Conservation (phyloP, 1,139 yeast species). For the Debaryomyces udenii region DNA sequence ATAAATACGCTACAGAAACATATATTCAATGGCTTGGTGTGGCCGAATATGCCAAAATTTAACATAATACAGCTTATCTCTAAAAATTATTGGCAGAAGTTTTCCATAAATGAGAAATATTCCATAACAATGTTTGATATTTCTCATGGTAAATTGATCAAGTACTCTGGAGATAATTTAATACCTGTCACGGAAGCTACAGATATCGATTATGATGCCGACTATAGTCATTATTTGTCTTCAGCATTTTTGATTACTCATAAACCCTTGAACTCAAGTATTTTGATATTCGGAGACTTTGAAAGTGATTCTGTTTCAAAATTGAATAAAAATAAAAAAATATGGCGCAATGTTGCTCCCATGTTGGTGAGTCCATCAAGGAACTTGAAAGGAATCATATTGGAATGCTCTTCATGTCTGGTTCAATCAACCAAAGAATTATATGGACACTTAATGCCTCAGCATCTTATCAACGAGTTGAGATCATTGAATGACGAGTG, state of each 20-base stretch:
- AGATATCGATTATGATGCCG: conserved; percentile 29
- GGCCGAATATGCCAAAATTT: conserved; percentile 71
- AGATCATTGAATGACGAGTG: conserved; percentile 31
- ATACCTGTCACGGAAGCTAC: conserved; percentile 10
- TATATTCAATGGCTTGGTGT: conserved; percentile 71
- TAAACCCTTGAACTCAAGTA: conserved; percentile 26
- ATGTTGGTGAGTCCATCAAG: conserved; percentile 33
- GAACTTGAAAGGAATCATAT: conserved; percentile 54
- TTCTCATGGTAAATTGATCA: conserved; percentile 40
- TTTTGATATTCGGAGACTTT: conserved; percentile 79
- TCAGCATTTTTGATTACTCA: conserved; percentile 59
- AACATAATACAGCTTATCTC: conserved; percentile 30
- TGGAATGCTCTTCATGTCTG: conserved; percentile 75
- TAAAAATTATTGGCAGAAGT: conserved; percentile 20
- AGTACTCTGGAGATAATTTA: conserved; percentile 24
- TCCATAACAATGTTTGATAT: conserved; percentile 34
- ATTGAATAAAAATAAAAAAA: conserved; percentile 41
- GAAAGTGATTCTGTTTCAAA: conserved; percentile 63
- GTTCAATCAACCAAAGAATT: conserved; percentile 46
- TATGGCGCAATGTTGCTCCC: conserved; percentile 64
- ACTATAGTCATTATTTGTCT: conserved; percentile 5
- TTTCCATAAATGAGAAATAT: conserved; percentile 20
- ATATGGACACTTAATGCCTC: conserved; percentile 83
- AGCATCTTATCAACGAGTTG: conserved; percentile 61
- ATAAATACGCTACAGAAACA: conserved; percentile 53